Evolutionary conservation across 179 eudicot species (phyloP).

Genomic region (Amaranthus tricolor): DNA sequence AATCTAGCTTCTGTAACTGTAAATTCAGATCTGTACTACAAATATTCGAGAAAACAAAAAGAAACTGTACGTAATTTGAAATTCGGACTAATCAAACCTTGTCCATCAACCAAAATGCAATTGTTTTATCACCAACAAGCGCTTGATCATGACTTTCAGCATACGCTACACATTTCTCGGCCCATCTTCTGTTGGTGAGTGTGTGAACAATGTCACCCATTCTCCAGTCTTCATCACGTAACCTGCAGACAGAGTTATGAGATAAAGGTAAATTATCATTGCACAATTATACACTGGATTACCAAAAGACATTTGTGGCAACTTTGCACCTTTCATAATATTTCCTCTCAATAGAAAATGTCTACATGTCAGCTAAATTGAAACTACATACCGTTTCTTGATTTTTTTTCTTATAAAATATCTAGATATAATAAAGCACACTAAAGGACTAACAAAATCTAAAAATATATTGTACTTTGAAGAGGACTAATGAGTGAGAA

Average conservation of each 20-base stretch:
- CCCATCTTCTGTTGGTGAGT: constrained; percentile 94
- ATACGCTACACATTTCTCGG: constrained; percentile 81
- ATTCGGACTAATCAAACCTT: constrained; percentile 53
- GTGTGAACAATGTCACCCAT: constrained; percentile 86
- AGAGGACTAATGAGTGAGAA: neutral
- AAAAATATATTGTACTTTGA: neutral
- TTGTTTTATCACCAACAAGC: constrained; percentile 97
- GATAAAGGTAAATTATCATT: constrained; percentile 1
- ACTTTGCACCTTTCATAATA: neutral
- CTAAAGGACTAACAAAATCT: neutral
- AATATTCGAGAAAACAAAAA: neutral
- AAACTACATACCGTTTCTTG: neutral
- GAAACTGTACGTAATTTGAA: neutral
- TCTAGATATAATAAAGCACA: neutral
- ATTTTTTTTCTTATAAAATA: neutral
- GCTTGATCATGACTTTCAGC: constrained; percentile 99
- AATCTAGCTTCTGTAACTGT: neutral
- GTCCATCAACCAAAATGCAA: constrained; percentile 99
- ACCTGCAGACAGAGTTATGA: constrained; percentile 37
- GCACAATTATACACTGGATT: neutral
- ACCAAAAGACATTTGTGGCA: neutral
- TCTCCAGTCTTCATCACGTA: constrained; percentile 94
- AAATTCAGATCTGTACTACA: neutral
- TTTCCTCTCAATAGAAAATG: neutral
- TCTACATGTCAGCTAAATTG: neutral